phyloP scores from a whole-genome alignment of 1,139 yeast species.

The Blastobotrys apis region DNA sequence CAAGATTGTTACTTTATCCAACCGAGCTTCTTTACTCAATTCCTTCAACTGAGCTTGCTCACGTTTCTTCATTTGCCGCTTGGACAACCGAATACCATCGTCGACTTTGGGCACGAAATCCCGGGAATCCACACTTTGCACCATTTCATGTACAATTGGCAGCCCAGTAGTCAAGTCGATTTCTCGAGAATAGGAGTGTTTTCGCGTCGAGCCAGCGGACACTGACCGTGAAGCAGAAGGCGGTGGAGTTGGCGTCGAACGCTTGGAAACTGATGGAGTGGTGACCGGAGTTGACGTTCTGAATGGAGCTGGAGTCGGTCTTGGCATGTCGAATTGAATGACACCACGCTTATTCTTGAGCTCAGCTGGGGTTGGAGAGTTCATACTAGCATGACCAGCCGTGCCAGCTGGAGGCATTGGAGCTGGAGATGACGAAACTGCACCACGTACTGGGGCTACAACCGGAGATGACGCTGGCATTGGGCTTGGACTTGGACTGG shows the following conservation, averaged over 20 bases:
- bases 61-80: conserved; percentile 22
- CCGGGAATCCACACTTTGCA: conserved; percentile 7
- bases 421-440: background rate
- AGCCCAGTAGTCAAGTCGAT: conserved; percentile 8
- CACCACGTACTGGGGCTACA: background rate
- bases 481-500: too few relatives aligned
- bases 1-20: conserved; percentile 13
- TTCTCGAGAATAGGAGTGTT: background rate
- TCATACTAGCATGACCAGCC: background rate
- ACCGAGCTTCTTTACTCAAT: conserved; percentile 17
- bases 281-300: background rate
- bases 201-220: background rate
- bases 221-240: too few relatives aligned
- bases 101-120: conserved; percentile 1
- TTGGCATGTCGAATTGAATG: too few relatives aligned
- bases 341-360: conserved; percentile 3
- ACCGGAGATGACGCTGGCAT: background rate
- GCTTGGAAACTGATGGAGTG: background rate
- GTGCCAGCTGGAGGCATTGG: background rate
- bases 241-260: background rate
- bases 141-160: conserved; percentile 7
- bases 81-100: conserved; percentile 14
- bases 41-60: conserved; percentile 19
- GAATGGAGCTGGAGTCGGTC: background rate
- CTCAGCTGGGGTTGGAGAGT: conserved; percentile 4